Percentiles rank a stretch among this genome's conserved stretches.
Evolutionary conservation across 345 rosid genomes (phyloP).

Genomic region (Crucihimalaya himalaica): DNA sequence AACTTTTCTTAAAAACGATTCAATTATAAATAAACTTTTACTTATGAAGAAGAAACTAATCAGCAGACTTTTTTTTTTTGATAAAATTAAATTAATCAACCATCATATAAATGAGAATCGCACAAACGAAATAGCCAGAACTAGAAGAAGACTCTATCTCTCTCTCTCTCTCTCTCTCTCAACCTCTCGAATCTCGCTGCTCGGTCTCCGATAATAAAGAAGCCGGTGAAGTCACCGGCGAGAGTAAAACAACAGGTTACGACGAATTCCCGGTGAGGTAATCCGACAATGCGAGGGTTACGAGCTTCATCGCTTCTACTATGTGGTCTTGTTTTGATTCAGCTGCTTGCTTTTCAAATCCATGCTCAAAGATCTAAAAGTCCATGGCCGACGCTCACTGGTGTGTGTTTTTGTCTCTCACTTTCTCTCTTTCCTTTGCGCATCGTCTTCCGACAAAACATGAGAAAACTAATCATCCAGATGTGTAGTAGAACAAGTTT

Average conservation of each 20-base stretch:
- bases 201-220: conserved; percentile 2
- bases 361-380: conserved; percentile 61
- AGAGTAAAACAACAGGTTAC: not conserved
- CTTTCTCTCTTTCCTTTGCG: not conserved
- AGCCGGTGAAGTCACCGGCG: conserved; percentile 34
- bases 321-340: conserved; percentile 38
- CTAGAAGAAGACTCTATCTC: not conserved
- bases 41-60: conserved; percentile 17
- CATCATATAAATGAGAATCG: conserved; percentile 25
- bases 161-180: conserved; percentile 19
- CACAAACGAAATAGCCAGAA: conserved; percentile 6
- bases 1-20: too few species aligned
- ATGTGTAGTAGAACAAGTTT: not conserved
- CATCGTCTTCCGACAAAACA: not conserved
- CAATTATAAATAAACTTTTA: not conserved
- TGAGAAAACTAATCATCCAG: not conserved
- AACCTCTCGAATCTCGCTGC: not conserved
- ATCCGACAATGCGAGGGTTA: conserved; percentile 28
- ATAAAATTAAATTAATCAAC: not conserved
- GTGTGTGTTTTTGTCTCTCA: conserved; percentile 40
- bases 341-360: conserved; percentile 46
- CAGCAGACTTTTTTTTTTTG: not conserved
- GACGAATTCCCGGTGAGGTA: not conserved
- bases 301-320: conserved; percentile 36
- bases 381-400: conserved; percentile 60